These are phyloP conservation scores for Geotrichum carabidarum DNA, from an alignment of 1,139 yeast species.

Conservation along the genomic window DNA sequence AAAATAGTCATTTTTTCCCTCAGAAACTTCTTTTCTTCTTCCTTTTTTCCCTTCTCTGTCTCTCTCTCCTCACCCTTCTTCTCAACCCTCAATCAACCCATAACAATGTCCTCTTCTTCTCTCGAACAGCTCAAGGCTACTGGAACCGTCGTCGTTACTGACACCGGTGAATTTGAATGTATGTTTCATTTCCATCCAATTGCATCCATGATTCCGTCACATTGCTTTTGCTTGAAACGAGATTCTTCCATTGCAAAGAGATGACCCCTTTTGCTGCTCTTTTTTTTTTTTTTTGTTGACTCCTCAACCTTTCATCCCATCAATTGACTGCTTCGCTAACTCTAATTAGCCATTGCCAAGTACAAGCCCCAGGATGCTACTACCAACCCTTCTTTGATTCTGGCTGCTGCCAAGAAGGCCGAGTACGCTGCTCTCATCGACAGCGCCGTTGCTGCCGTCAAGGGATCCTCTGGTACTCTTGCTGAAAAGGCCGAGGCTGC, in stretches of 20 bases:
- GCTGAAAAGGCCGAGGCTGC: constrained; percentile 71
- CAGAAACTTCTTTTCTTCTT: not conserved
- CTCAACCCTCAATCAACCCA: not conserved
- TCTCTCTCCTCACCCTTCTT: not conserved
- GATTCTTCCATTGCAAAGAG: too few species aligned
- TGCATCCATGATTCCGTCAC: too few species aligned
- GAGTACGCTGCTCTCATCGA: constrained; percentile 88
- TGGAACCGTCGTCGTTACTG: constrained; percentile 95
- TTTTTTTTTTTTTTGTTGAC: too few species aligned
- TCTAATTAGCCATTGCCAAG: constrained; percentile 65
- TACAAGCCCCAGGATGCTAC: constrained; percentile 99
- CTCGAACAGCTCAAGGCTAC: constrained; percentile 90
- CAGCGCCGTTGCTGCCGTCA: constrained; percentile 82
- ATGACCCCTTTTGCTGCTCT: too few species aligned
- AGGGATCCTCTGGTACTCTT: constrained; percentile 46
- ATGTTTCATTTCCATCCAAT: constrained; percentile 23
- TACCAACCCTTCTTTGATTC: constrained; percentile 95
- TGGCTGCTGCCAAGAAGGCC: constrained; percentile 90
- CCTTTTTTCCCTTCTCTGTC: not conserved
- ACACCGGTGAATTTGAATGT: constrained; percentile 96
- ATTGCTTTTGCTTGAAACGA: too few species aligned
- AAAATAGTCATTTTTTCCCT: not conserved
- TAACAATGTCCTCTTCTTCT: constrained; percentile 55
- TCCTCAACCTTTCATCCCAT: constrained; percentile 1
- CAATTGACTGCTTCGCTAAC: not conserved